Conservation (phyloP, 169 alveolate species). For the Besnoitia besnoiti region DNA sequence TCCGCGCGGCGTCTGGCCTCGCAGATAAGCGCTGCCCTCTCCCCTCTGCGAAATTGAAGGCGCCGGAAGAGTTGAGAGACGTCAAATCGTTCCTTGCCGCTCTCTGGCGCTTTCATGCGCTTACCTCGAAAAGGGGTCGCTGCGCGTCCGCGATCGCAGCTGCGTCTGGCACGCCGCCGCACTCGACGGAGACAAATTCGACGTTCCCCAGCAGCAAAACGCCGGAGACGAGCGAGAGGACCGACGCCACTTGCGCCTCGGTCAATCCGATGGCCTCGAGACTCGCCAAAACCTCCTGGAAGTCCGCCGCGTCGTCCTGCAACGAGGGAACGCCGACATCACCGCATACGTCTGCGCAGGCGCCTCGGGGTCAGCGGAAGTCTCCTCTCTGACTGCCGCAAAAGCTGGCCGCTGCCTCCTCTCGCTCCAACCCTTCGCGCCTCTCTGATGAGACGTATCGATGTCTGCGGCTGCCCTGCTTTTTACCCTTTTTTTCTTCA, state of each 20-base stretch:
- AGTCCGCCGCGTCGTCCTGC: constrained; percentile 92
- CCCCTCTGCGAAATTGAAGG: too few relatives aligned
- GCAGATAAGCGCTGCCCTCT: too few relatives aligned
- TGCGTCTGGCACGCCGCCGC: too few relatives aligned
- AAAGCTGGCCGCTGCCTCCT: background rate
- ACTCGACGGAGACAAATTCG: too few relatives aligned
- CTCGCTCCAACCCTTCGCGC: too few relatives aligned
- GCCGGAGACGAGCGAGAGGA: constrained; percentile 90
- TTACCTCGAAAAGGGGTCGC: background rate
- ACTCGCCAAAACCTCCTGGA: constrained; percentile 90
- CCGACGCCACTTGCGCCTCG: constrained; percentile 85
- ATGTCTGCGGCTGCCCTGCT: too few relatives aligned
- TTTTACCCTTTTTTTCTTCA: too few relatives aligned
- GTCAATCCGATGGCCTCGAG: constrained; percentile 91
- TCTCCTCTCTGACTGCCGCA: background rate
- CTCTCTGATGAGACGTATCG: too few relatives aligned
- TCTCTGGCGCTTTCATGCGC: too few relatives aligned
- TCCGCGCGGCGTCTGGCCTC: too few relatives aligned
- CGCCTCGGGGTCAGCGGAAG: background rate
- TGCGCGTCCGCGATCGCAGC: constrained; percentile 77
- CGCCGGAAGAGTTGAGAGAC: too few relatives aligned
- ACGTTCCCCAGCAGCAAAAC: constrained; percentile 95
- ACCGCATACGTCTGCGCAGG: background rate
- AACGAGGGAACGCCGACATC: background rate
- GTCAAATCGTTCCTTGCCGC: too few relatives aligned